A percentile compares a stretch with the other conserved stretches of the same genome.
phyloP scores from a whole-genome alignment of 225 moss, liverwort and hornwort species.

The Pleurozium schreberi region DNA sequence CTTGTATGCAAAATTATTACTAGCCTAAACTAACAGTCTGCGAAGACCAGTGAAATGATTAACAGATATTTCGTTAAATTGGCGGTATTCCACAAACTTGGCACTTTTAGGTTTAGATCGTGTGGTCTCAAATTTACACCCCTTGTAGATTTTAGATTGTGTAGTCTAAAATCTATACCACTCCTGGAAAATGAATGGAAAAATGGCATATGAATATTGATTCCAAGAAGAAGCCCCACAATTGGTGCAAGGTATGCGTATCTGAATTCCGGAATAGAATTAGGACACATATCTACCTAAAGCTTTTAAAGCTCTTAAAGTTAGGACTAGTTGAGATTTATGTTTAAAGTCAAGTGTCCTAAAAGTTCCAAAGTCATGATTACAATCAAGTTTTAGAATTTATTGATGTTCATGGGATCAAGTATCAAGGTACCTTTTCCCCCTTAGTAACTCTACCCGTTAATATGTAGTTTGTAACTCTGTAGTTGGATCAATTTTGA shows the following conservation, averaged over 20 bases:
- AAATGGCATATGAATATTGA: no score
- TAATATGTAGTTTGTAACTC: no score
- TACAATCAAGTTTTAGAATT: background rate
- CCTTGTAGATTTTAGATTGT: no score
- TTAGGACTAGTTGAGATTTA: background rate
- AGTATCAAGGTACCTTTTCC: background rate
- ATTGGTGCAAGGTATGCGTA: background rate
- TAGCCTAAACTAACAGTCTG: background rate
- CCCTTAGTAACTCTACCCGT: background rate
- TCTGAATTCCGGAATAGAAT: background rate
- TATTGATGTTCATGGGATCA: background rate
- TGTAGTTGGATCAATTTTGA: no score
- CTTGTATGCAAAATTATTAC: background rate
- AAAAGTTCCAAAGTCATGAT: background rate
- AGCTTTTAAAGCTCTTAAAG: background rate
- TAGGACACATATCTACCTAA: background rate
- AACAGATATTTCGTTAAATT: no score
- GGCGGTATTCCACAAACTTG: no score
- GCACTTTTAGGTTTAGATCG: no score
- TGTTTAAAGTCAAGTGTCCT: background rate
- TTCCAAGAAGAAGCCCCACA: background rate
- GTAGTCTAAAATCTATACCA: no score
- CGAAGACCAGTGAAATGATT: background rate
- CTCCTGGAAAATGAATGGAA: no score
- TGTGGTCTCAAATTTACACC: no score